Percentiles rank a stretch among this genome's conserved stretches.
phyloP scores from a whole-genome alignment of 2,329 filamentous ascomycete genomes.

The Nigrospora osmanthi region DNA sequence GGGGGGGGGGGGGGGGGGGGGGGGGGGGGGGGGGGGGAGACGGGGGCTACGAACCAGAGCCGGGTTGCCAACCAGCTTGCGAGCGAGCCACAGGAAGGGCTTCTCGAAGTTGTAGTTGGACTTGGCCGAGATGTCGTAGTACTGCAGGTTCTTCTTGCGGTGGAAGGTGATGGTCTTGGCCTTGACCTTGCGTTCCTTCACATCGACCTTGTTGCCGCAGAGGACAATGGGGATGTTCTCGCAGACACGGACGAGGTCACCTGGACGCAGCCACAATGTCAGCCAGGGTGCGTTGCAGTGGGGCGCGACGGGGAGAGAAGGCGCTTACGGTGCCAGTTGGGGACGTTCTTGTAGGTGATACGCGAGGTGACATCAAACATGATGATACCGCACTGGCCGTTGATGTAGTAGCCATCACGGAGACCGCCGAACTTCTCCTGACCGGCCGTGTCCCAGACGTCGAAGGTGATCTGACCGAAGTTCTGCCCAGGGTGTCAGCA shows the following conservation, averaged over 20 bases:
- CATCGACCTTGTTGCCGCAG: conserved; percentile 98
- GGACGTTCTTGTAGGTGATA: conserved; percentile 99
- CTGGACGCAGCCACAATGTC: conserved; percentile 32
- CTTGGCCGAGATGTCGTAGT: conserved; percentile 99
- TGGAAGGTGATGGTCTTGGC: conserved; percentile 99
- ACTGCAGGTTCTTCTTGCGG: conserved; percentile 99
- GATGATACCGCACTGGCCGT: conserved; percentile 99
- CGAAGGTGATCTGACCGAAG: conserved; percentile 94
- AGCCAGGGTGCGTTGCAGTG: conserved; percentile 7
- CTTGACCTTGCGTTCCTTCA: conserved; percentile 99
- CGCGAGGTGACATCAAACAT: conserved; percentile 99
- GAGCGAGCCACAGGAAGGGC: conserved; percentile 98
- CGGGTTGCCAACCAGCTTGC: conserved; percentile 96
- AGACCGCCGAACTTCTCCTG: conserved; percentile 99
- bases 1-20: too few relatives aligned
- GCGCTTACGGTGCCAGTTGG: conserved; percentile 98
- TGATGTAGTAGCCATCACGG: conserved; percentile 99
- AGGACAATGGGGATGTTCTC: conserved; percentile 99
- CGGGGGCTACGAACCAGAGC: conserved; percentile 52
- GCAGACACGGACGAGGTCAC: conserved; percentile 97
- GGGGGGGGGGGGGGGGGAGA: too few relatives aligned
- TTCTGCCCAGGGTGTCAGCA: conserved; percentile 47
- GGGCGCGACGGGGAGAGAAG: conserved; percentile 1
- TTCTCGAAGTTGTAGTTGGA: conserved; percentile 99
- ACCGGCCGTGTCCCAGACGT: conserved; percentile 98